These are phyloP conservation scores for Gossypium gossypioides DNA, from an alignment of 441 rosid species.

Conservation along the genomic window DNA sequence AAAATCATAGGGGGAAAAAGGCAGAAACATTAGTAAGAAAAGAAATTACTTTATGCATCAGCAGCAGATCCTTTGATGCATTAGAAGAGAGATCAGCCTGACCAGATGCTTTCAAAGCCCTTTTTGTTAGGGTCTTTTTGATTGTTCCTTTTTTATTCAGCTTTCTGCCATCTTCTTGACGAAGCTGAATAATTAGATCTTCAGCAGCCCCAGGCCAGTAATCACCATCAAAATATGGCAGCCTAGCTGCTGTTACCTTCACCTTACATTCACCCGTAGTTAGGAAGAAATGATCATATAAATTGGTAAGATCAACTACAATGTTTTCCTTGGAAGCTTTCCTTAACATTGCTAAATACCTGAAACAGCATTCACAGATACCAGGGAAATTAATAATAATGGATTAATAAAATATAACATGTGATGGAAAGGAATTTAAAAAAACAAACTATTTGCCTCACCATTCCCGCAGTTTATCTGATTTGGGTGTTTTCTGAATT, in stretches of 20 bases:
- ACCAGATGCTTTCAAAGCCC: constrained; percentile 96
- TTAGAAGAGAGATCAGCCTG: constrained; percentile 91
- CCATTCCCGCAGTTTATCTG: constrained; percentile 98
- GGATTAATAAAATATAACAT: not conserved
- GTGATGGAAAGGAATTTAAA: not conserved
- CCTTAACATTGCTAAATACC: constrained; percentile 86
- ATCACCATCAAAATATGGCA: constrained; percentile 99
- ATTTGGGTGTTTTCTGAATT: constrained; percentile 98
- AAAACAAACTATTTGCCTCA: constrained; percentile 26
- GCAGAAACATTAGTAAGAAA: constrained; percentile 10
- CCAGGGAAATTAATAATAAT: constrained; percentile 7
- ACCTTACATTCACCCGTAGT: constrained; percentile 81
- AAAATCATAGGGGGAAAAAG: not conserved
- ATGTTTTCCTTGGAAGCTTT: constrained; percentile 83
- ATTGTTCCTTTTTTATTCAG: constrained; percentile 80
- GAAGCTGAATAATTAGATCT: constrained; percentile 84
- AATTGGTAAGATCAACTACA: constrained; percentile 82
- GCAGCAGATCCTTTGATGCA: constrained; percentile 85
- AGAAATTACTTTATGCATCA: constrained; percentile 81
- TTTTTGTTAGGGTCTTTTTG: constrained; percentile 81
- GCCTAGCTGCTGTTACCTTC: constrained; percentile 92
- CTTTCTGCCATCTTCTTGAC: constrained; percentile 93
- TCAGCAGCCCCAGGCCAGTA: constrained; percentile 99
- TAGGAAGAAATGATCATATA: constrained; percentile 86
- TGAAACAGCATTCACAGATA: constrained; percentile 24